These are phyloP conservation scores for Phytophthora melonis DNA, from an alignment of 352 stramenopile genomes.

Conservation along the genomic window DNA sequence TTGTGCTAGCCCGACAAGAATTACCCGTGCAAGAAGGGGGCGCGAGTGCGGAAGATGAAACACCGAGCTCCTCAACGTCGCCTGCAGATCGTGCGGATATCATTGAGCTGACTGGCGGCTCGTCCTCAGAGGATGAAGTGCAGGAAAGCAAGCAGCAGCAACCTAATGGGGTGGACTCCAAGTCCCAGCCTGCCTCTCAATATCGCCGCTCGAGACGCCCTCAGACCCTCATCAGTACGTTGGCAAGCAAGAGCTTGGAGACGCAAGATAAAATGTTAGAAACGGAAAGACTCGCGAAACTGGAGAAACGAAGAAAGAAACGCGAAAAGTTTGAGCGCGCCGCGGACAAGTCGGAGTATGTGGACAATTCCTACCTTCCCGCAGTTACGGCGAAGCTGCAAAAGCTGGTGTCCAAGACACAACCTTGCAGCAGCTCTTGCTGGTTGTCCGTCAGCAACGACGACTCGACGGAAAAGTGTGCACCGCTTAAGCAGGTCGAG, in stretches of 20 bases:
- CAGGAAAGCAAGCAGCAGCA: constrained; percentile 19
- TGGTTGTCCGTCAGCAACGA: constrained; percentile 36
- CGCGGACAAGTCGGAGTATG: constrained; percentile 71
- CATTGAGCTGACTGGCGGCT: constrained; percentile 32
- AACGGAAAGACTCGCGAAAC: constrained; percentile 47
- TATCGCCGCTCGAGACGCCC: constrained; percentile 65
- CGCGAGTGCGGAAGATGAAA: constrained; percentile 17
- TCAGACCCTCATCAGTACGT: constrained; percentile 67
- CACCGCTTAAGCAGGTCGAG: constrained; percentile 40
- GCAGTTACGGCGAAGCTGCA: constrained; percentile 39
- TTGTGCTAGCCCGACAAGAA: constrained; percentile 37
- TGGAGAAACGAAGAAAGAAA: constrained; percentile 48
- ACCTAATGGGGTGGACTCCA: constrained; percentile 23
- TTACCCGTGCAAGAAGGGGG: constrained; percentile 19
- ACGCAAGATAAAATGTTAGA: constrained; percentile 73
- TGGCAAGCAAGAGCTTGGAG: constrained; percentile 66
- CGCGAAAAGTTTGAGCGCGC: constrained; percentile 52
- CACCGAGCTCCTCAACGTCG: constrained; percentile 6
- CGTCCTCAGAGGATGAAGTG: constrained; percentile 40
- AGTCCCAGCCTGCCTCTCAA: constrained; percentile 29
- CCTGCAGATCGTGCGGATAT: constrained; percentile 25
- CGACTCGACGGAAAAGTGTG: background rate
- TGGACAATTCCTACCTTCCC: constrained; percentile 69
- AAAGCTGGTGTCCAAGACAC: constrained; percentile 29
- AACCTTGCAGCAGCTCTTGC: constrained; percentile 51